Evolutionary conservation across 129 eudicot genomes (phyloP), one percentile per base, ranked within the genome.

Genomic region (Kitagawia praeruptora): DNA sequence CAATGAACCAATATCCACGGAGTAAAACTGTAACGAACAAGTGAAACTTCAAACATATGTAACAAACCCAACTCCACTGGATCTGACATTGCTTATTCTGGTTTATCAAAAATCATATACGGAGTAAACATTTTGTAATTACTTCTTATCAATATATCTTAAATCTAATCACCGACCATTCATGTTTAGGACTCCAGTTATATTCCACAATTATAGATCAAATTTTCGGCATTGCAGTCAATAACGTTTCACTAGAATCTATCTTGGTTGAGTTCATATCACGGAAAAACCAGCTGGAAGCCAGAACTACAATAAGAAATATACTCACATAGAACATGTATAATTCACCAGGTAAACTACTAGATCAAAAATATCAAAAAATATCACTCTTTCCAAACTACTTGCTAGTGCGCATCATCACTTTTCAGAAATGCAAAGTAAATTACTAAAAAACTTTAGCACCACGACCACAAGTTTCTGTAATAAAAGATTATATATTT

Each of bases 1-100:
- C 87, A 94, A 80, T 42, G 97, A 87, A 53, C 98, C 98, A 93
- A 94, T 94, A 77, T 94, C 97, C 82, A 94, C 77, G 48, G 98
- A 91, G 70, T 90, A 90, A 81, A 94, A 75, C 98, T 94, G 89
- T 51, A 75, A 41, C 78, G 58, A 8, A 73, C 71, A 46, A 19
- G 58, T 19, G 27, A 25, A 44, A 15, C 49, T 10, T 7, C 58
- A 45, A 45, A 15, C 11, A 10, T 14, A 28, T 28, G 8, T 18
- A 31, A 10, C 42, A 45, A 74, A 45, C 14, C 40, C 27, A 25
- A 25, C 15, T 42, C 58, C 56, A 45, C 8, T n/a, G 4, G 31
- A 70, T 70, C 14, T 4, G 14, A 56, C n/a, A 23, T 8, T 23
- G 27, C 46, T 70, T 70, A 1, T 70, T 38, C 25, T 70, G 42